These are phyloP conservation scores for Ambrosiella cleistominuta DNA, from an alignment of 2,329 filamentous ascomycete species.

Conservation along the genomic window DNA sequence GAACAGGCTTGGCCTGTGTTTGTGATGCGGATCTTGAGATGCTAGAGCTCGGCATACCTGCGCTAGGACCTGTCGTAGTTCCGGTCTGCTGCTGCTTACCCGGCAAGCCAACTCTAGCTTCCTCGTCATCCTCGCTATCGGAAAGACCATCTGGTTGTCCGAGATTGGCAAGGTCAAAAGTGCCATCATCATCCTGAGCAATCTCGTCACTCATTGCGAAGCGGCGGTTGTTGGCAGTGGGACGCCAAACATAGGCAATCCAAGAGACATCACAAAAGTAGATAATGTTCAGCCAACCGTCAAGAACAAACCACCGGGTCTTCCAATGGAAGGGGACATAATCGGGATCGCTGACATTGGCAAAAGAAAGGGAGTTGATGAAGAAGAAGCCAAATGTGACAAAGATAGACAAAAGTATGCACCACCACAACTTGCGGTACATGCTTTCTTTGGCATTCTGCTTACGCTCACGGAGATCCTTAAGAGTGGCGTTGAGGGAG, in stretches of 20 bases:
- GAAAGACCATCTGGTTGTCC: conserved; percentile 53
- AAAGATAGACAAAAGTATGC: conserved; percentile 76
- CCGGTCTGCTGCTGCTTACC: conserved; percentile 6
- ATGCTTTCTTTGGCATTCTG: conserved; percentile 85
- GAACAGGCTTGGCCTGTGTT: conserved; percentile 15
- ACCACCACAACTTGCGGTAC: conserved; percentile 99
- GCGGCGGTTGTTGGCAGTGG: conserved; percentile 86
- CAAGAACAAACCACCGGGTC: conserved; percentile 88
- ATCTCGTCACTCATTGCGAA: conserved; percentile 99
- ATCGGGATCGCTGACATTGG: conserved; percentile 64
- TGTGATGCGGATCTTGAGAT: conserved; percentile 2
- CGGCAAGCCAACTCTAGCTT: conserved; percentile 17
- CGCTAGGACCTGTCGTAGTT: conserved; percentile 9
- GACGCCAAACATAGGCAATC: conserved; percentile 89
- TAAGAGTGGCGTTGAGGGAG: conserved; percentile 84
- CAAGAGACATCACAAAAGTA: conserved; percentile 88
- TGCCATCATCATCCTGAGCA: conserved; percentile 90
- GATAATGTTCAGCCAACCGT: conserved; percentile 93
- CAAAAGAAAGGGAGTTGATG: conserved; percentile 91
- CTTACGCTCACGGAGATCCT: conserved; percentile 86
- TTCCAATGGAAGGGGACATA: conserved; percentile 97
- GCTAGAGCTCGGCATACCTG: conserved; percentile 2
- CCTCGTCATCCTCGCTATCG: conserved; percentile 33
- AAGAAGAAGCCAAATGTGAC: conserved; percentile 98
- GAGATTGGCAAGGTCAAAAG: conserved; percentile 86